Evolutionary conservation across 1,139 yeast genomes (phyloP).

Genomic region (Scheffersomyces parashehatae): DNA sequence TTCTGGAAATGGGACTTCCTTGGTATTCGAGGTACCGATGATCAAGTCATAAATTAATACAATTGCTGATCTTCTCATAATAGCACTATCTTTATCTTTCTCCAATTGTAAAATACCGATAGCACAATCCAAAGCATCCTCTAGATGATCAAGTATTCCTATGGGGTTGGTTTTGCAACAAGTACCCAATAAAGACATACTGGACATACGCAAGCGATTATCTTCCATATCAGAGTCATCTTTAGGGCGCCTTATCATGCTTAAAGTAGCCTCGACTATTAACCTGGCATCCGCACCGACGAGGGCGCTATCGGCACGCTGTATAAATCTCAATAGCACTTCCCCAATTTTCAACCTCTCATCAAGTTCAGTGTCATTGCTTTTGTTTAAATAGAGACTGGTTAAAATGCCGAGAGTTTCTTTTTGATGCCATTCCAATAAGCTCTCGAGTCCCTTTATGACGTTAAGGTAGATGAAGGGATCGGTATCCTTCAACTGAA

Average conservation of each 20-base stretch:
- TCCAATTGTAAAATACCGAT: slow-evolving; percentile 71
- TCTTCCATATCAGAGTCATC: slow-evolving; percentile 41
- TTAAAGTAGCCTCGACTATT: slow-evolving; percentile 34
- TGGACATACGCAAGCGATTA: slow-evolving; percentile 72
- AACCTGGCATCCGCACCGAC: slow-evolving; percentile 35
- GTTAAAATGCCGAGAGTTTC: slow-evolving; percentile 42
- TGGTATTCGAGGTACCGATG: slow-evolving; percentile 40
- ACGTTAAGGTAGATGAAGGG: slow-evolving; percentile 85
- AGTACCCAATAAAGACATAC: slow-evolving; percentile 77
- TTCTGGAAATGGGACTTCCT: slow-evolving; percentile 50
- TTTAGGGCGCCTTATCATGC: slow-evolving; percentile 38
- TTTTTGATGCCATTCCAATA: slow-evolving; percentile 48
- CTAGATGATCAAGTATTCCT: slow-evolving; percentile 49
- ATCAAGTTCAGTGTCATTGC: slow-evolving; percentile 47
- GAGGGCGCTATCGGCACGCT: slow-evolving; percentile 47
- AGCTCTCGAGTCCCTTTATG: slow-evolving; percentile 70
- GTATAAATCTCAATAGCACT: slow-evolving; percentile 64
- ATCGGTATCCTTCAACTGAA: slow-evolving; percentile 73
- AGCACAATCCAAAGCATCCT: slow-evolving; percentile 70
- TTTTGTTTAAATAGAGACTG: slow-evolving; percentile 39
- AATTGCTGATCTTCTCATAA: slow-evolving; percentile 76
- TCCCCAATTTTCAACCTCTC: slow-evolving; percentile 78
- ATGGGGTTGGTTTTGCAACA: slow-evolving; percentile 61
- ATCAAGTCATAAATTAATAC: slow-evolving; percentile 68
- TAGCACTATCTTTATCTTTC: slow-evolving; percentile 41